Percentiles rank a stretch among this genome's conserved stretches.
phyloP scores from a whole-genome alignment of 2,329 filamentous ascomycete species.

The Aaosphaeria arxii region DNA sequence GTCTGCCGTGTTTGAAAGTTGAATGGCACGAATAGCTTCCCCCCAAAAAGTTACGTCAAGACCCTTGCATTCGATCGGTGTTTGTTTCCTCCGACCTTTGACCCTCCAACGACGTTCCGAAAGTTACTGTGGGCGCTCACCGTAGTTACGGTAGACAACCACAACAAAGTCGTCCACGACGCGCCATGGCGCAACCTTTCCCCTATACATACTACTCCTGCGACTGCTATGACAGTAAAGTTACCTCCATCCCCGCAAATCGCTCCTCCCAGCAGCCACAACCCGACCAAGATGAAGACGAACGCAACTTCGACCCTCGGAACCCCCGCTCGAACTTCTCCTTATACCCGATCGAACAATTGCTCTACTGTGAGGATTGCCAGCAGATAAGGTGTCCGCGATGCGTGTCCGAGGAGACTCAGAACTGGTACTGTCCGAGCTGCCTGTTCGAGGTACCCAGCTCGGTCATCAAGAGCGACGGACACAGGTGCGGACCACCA shows the following conservation, averaged over 20 bases:
- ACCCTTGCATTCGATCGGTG: slow-evolving; percentile 6
- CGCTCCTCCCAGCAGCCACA: slow-evolving; percentile 31
- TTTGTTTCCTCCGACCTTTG: slow-evolving; percentile 10
- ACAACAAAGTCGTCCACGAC: background rate
- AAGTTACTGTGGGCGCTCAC: slow-evolving; percentile 1
- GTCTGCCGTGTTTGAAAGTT: background rate
- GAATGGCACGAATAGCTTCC: background rate
- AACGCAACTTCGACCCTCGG: slow-evolving; percentile 80
- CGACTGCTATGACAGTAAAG: slow-evolving; percentile 56
- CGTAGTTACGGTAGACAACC: background rate
- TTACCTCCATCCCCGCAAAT: slow-evolving; percentile 23
- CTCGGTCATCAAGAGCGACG: slow-evolving; percentile 87
- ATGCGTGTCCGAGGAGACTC: slow-evolving; percentile 89
- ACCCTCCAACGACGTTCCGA: slow-evolving; percentile 3
- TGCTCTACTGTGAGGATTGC: slow-evolving; percentile 96
- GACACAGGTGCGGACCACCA: slow-evolving; percentile 66
- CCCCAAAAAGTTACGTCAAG: slow-evolving; percentile 10
- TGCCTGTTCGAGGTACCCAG: slow-evolving; percentile 96
- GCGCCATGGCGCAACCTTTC: slow-evolving; percentile 53
- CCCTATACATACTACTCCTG: slow-evolving; percentile 66
- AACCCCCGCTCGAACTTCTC: slow-evolving; percentile 84
- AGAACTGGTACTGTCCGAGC: slow-evolving; percentile 92
- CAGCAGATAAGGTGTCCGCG: slow-evolving; percentile 91
- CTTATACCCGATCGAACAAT: slow-evolving; percentile 86
- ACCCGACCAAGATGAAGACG: slow-evolving; percentile 61